These are phyloP conservation scores for Metschnikowia colocasiae DNA, from an alignment of 805 yeast genomes.

Conservation along the genomic window DNA sequence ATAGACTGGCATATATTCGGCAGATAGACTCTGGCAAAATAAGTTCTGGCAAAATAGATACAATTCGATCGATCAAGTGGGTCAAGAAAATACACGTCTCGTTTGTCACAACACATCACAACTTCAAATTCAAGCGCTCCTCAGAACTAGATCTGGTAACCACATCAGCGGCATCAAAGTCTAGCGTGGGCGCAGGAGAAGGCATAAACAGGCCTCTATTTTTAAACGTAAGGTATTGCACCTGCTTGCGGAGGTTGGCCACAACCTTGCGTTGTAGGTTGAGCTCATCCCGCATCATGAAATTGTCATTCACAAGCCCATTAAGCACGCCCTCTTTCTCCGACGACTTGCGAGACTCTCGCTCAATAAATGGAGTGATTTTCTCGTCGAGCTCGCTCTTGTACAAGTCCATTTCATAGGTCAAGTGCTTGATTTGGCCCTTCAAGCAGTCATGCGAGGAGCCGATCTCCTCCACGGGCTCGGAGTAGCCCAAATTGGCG, in stretches of 20 bases:
- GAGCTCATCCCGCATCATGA: constrained; percentile 45
- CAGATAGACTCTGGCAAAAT: too few relatives aligned
- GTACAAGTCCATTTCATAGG: constrained; percentile 43
- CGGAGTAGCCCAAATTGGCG: constrained; percentile 47
- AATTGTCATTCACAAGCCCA: constrained; percentile 34
- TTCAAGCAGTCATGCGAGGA: constrained; percentile 17
- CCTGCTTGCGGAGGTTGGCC: constrained; percentile 47
- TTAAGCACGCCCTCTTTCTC: constrained; percentile 28
- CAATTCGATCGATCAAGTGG: too few relatives aligned
- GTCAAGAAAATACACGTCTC: too few relatives aligned
- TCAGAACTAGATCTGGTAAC: constrained; percentile 7
- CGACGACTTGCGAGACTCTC: constrained; percentile 19
- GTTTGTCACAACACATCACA: background rate
- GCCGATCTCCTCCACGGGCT: constrained; percentile 45
- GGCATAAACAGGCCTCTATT: constrained; percentile 19
- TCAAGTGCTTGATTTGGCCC: constrained; percentile 30
- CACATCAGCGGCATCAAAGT: background rate
- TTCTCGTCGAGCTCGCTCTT: constrained; percentile 41
- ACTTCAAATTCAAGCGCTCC: constrained; percentile 10
- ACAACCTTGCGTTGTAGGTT: constrained; percentile 42
- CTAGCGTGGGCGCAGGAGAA: background rate
- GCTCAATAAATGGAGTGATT: constrained; percentile 31
- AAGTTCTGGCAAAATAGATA: too few relatives aligned
- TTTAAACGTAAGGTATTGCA: constrained; percentile 46
- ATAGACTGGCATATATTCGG: too few relatives aligned